Base-by-base conservation (phyloP, 2,329 filamentous ascomycete species). In the Penicillium brevicompactum region DNA sequence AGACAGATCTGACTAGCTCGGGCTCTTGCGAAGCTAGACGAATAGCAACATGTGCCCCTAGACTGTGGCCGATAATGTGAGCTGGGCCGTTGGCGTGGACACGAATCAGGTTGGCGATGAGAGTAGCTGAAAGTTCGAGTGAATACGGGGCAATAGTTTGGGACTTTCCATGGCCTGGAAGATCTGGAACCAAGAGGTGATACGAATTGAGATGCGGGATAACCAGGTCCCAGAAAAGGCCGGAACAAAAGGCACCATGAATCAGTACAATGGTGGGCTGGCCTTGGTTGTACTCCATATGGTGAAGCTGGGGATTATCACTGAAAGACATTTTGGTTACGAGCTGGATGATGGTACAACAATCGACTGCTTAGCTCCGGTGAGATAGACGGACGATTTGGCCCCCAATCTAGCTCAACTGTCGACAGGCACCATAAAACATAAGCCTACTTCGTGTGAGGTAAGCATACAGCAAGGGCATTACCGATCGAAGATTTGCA, bases 141-240 rank as follows among this genome's bases (percentile, higher is more conserved):
- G 44, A 56, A 37, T 60, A 62, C 1, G 55, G 59, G 8, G 40
- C 21, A n/a, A 41, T 47, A 11, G 49, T 22, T 37, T 37, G 34
- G 4, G 59, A 61, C 11, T 52, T 46, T 41, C 59, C 59, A 55
- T 62, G 59, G 8, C 51, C 47, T n/a, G 59, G 57, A 8, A 62
- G 57, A 32, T 62, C 59, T 13, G 59, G 59, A 13, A 56, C 32
- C 11, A 61, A 54, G 11, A 61, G 42, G n/a, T 62, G 55, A 49
- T 58, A 62, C 4, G 37, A 40, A 11, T 41, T 49, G 18, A 62
- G 49, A 13, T 47, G 40, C 30, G 49, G 47, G 21, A 57, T 40
- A 5, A 59, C 52, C 0, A 59, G 32, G 14, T 58, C 46, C 57
- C 55, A 62, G 47, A 60, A 56, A 21, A 43, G 22, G 14, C 45